Evolutionary conservation across 306 rosid species (phyloP), one percentile per base, ranked within the genome.

Genomic region (Casuarina cunninghamiana): DNA sequence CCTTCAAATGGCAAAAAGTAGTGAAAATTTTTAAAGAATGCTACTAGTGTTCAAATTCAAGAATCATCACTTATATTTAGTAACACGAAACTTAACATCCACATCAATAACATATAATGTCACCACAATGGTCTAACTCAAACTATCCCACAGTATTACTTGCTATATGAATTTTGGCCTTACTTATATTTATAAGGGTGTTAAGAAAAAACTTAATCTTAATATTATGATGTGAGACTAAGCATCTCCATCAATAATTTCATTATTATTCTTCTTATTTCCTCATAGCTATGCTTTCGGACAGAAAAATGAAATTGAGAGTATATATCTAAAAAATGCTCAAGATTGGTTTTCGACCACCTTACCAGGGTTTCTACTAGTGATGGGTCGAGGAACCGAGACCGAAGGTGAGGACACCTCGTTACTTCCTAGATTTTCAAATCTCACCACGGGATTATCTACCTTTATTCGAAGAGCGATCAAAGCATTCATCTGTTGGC

Each of bases 401-500:
- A 26, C 32, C 44, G 85, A 84, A 69, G 39, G 21, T 11, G 87
- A 77, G 50, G 46, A 62, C 16, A 35, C 71, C 38, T 17, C 76
- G 76, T 70, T 76, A 42, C 57, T 81, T 65, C 54, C 74, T 67
- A 74, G 19, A 83, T 72, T 73, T 10, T 42, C 77, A 50, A 37
- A 26, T 41, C 69, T 87, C 74, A 81, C 79, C 70, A 76, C 60
- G 5, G 88, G 88, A 21, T 85, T 83, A 75, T 93, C 91, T 0
- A 93, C 93, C 85, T 82, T 93, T 1, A 90, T 71, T 60, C 93
- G 73, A 9, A 89, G 81, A 81, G 94, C 94, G 84, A 91, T 85
- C 49, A 93, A 78, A 82, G 81, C 86, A 81, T 85, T 86, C 93
- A 93, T 93, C 84, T 93, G 96, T 74, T 75, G 84, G n/a, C 86